Evolutionary conservation across 2,329 filamentous ascomycete genomes (phyloP).

Genomic region (Alternaria infectoria): DNA sequence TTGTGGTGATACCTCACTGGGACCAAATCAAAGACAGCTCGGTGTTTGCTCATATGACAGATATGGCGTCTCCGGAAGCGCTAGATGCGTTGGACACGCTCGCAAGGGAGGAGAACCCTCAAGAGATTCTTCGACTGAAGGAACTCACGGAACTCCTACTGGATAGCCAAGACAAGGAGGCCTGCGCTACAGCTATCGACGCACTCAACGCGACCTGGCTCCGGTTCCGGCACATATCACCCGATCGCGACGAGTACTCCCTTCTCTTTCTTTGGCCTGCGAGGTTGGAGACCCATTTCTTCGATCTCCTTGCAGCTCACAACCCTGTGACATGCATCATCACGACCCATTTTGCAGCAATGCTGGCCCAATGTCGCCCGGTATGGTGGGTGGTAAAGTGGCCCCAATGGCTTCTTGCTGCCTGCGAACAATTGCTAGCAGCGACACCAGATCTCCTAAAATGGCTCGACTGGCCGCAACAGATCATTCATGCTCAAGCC

Average conservation of each 20-base stretch:
- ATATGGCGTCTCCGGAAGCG: constrained; percentile 13
- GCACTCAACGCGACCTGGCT: constrained; percentile 30
- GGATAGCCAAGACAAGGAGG: constrained; percentile 25
- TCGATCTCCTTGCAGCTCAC: constrained; percentile 31
- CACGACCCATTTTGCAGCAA: constrained; percentile 34
- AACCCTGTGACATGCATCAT: constrained; percentile 39
- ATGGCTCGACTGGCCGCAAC: constrained; percentile 38
- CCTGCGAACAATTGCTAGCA: constrained; percentile 28
- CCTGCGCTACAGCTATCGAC: constrained; percentile 30
- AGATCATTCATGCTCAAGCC: constrained; percentile 17
- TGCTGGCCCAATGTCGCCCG: constrained; percentile 27
- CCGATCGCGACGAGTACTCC: constrained; percentile 29
- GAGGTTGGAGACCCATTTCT: constrained; percentile 27
- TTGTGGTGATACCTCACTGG: constrained; percentile 35
- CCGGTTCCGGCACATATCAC: constrained; percentile 22
- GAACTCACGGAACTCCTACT: constrained; percentile 31
- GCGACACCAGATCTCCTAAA: constrained; percentile 33
- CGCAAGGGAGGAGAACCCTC: constrained; percentile 18
- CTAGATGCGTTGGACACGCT: constrained; percentile 18
- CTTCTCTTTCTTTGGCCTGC: constrained; percentile 37
- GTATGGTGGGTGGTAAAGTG: constrained; percentile 40
- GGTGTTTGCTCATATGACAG: constrained; percentile 21
- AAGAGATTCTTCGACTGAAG: constrained; percentile 30
- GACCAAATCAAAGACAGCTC: constrained; percentile 24
- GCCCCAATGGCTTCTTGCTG: constrained; percentile 35